Conservation (phyloP, 805 yeast genomes). For the Diddensiella caesifluorescens region DNA sequence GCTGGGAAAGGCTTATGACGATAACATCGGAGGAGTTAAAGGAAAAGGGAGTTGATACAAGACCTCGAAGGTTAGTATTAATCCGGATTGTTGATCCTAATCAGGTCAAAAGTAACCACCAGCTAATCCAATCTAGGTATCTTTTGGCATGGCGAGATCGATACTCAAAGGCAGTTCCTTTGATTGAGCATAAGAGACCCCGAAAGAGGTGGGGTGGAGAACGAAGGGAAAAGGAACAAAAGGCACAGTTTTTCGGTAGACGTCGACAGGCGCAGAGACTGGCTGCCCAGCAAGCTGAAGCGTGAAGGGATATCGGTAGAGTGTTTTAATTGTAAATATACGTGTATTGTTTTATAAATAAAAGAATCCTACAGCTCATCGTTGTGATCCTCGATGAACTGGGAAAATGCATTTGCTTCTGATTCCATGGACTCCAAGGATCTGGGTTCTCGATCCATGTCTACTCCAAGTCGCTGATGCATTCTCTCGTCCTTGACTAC, state of each 20-base stretch:
- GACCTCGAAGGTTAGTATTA: constrained; percentile 45
- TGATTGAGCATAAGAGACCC: constrained; percentile 57
- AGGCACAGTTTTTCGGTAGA: constrained; percentile 41
- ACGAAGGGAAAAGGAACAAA: constrained; percentile 62
- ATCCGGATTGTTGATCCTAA: not conserved
- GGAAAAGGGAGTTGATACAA: constrained; percentile 68
- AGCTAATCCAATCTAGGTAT: constrained; percentile 29
- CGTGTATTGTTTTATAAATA: not conserved
- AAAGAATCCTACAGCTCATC: not conserved
- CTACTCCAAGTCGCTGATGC: constrained; percentile 26
- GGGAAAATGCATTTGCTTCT: constrained; percentile 57
- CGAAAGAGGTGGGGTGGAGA: constrained; percentile 84
- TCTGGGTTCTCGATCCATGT: constrained; percentile 55
- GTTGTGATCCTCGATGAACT: constrained; percentile 5
- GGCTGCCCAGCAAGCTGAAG: not conserved
- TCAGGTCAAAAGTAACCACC: not conserved
- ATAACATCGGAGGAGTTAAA: constrained; percentile 55
- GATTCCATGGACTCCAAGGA: constrained; percentile 57
- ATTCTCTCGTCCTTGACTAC: constrained; percentile 28
- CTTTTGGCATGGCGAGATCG: constrained; percentile 68
- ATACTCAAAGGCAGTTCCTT: constrained; percentile 50
- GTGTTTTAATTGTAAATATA: not conserved
- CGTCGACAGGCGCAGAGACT: constrained; percentile 25
- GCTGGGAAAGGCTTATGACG: constrained; percentile 64
- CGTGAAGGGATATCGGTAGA: not conserved